These are phyloP conservation scores for Hericium erinaceus DNA, from an alignment of 768 basidiomycete species.

Conservation along the genomic window DNA sequence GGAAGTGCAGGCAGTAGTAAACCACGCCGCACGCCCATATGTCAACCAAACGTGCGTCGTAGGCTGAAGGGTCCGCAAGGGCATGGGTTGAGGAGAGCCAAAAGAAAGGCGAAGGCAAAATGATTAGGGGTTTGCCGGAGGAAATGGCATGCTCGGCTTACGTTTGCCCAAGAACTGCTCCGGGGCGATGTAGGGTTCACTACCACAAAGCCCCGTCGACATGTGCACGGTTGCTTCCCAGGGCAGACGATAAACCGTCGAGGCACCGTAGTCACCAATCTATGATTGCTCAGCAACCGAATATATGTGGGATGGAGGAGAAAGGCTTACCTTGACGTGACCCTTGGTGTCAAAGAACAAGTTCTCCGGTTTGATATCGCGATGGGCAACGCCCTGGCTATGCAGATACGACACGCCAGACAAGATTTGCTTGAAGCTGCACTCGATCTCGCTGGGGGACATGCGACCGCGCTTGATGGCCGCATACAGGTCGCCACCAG, in stretches of 20 bases:
- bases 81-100: not conserved
- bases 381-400: slow-evolving; percentile 93
- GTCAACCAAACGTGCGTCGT: slow-evolving; percentile 94
- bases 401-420: slow-evolving; percentile 86
- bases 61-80: slow-evolving; percentile 43
- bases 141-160: slow-evolving; percentile 41
- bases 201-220: slow-evolving; percentile 94
- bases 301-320: slow-evolving; percentile 1
- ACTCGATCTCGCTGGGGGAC: slow-evolving; percentile 88
- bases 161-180: slow-evolving; percentile 96
- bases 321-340: slow-evolving; percentile 72
- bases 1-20: slow-evolving; percentile 97
- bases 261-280: slow-evolving; percentile 98
- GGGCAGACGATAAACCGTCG: slow-evolving; percentile 96
- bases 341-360: slow-evolving; percentile 88
- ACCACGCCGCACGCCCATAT: slow-evolving; percentile 97
- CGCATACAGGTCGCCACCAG: slow-evolving; percentile 95
- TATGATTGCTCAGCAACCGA: slow-evolving; percentile 24
- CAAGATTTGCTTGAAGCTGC: slow-evolving; percentile 95
- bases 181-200: slow-evolving; percentile 97
- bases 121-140: slow-evolving; percentile 30
- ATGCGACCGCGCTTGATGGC: slow-evolving; percentile 97
- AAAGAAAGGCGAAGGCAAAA: slow-evolving; percentile 10
- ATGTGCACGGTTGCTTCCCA: slow-evolving; percentile 97
- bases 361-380: slow-evolving; percentile 98